Conservation (phyloP, 441 rosid genomes). For the Jatropha podagrica region DNA sequence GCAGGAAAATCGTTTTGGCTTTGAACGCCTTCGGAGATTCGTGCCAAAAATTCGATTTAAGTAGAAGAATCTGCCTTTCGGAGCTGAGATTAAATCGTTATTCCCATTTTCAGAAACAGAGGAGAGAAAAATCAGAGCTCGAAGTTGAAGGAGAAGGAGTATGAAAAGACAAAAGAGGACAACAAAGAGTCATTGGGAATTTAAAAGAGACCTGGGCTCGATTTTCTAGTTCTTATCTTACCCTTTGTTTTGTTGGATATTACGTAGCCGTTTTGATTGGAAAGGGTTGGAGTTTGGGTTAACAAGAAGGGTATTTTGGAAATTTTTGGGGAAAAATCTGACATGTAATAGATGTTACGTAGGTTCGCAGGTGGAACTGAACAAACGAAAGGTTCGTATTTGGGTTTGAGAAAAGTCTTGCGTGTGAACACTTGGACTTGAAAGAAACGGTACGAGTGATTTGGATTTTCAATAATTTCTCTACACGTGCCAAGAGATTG, state of each 20-base stretch:
- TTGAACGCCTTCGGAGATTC: background rate
- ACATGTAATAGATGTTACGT: conserved; percentile 7
- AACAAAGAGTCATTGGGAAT: background rate
- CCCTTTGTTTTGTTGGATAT: background rate
- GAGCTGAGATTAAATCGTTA: background rate
- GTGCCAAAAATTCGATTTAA: background rate
- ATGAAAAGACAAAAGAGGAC: conserved; percentile 25
- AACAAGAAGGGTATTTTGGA: conserved; percentile 14
- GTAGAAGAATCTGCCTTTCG: background rate
- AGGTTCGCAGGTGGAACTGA: conserved; percentile 7
- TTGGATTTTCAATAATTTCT: background rate
- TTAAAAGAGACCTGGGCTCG: background rate
- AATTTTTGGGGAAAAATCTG: background rate
- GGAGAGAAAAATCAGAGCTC: background rate
- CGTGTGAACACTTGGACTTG: background rate
- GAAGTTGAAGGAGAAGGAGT: background rate
- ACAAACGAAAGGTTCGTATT: background rate
- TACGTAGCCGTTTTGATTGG: conserved; percentile 4
- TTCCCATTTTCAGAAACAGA: background rate
- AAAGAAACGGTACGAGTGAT: background rate
- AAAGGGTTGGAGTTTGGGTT: background rate
- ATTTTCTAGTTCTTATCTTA: background rate
- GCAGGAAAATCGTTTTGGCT: background rate
- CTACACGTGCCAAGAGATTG: background rate
- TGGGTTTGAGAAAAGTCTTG: background rate